A percentile compares a stretch with the other conserved stretches of the same genome.
These are phyloP conservation scores for Elsinoe perseae DNA, from an alignment of 2,329 filamentous ascomycete genomes.

Conservation along the genomic window DNA sequence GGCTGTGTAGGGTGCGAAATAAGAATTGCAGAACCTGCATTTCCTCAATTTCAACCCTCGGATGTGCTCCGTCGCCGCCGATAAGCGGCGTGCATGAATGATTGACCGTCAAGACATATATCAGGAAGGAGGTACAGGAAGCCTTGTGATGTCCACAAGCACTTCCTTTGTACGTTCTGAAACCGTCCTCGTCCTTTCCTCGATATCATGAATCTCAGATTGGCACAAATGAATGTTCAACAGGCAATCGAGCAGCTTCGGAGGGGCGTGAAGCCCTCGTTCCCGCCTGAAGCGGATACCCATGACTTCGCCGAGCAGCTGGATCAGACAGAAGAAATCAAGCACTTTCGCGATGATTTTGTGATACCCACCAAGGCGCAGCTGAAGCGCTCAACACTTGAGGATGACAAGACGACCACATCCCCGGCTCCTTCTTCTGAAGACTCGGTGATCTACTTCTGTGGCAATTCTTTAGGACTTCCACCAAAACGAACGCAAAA, in stretches of 20 bases:
- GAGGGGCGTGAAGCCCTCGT: constrained; percentile 21
- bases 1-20: too few species aligned
- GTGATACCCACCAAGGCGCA: constrained; percentile 68
- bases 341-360: constrained; percentile 56
- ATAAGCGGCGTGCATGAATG: neutral
- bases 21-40: too few species aligned
- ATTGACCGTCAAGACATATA: neutral
- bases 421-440: constrained; percentile 22
- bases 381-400: constrained; percentile 55
- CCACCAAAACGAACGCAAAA: constrained; percentile 62
- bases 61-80: neutral
- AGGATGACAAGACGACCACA: constrained; percentile 18
- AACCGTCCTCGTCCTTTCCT: neutral
- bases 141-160: neutral
- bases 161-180: constrained; percentile 4
- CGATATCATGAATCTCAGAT: constrained; percentile 12
- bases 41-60: too few species aligned
- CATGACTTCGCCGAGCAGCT: constrained; percentile 17
- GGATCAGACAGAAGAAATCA: constrained; percentile 30
- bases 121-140: constrained; percentile 4
- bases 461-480: constrained; percentile 80
- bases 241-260: constrained; percentile 23
- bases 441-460: constrained; percentile 64
- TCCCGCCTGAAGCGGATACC: constrained; percentile 22
- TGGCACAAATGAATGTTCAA: constrained; percentile 22